A percentile compares a stretch with the other conserved stretches of the same genome.
These are phyloP conservation scores for Martiniozyma asiatica DNA, from an alignment of 1,139 yeast species.

Conservation along the genomic window DNA sequence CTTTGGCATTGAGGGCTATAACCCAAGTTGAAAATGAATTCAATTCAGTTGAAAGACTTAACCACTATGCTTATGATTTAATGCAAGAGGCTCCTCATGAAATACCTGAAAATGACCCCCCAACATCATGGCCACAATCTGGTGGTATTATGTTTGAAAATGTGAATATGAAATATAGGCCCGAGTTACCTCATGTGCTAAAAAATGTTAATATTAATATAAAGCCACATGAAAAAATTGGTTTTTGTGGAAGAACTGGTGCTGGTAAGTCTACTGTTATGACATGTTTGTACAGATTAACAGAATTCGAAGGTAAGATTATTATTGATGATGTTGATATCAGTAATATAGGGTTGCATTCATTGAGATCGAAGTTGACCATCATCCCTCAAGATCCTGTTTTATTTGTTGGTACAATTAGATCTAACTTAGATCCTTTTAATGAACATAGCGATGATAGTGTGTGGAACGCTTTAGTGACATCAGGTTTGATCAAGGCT, in stretches of 20 bases:
- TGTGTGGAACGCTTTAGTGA: constrained; percentile 38
- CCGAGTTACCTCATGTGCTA: constrained; percentile 63
- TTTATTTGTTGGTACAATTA: constrained; percentile 29
- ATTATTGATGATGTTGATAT: constrained; percentile 28
- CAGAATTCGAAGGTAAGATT: constrained; percentile 41
- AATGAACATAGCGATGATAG: constrained; percentile 28
- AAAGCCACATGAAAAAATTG: constrained; percentile 27
- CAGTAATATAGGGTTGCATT: constrained; percentile 23
- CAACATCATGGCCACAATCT: constrained; percentile 43
- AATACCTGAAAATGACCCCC: constrained; percentile 43
- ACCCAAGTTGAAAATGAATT: constrained; percentile 41
- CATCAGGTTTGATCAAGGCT: constrained; percentile 32
- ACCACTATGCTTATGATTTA: constrained; percentile 36
- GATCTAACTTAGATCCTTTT: constrained; percentile 32
- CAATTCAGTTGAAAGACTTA: constrained; percentile 40
- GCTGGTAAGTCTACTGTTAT: constrained; percentile 33
- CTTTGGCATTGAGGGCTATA: constrained; percentile 35
- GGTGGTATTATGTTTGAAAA: constrained; percentile 48
- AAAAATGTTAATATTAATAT: constrained; percentile 35
- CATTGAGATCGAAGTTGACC: constrained; percentile 26
- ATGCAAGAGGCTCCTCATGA: constrained; percentile 52
- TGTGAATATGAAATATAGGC: constrained; percentile 60
- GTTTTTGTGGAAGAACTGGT: constrained; percentile 34
- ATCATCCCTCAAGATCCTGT: constrained; percentile 38
- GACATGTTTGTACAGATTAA: constrained; percentile 28